Evolutionary conservation across 2,329 filamentous ascomycete species (phyloP).

Genomic region (Eurotiales sp.): DNA sequence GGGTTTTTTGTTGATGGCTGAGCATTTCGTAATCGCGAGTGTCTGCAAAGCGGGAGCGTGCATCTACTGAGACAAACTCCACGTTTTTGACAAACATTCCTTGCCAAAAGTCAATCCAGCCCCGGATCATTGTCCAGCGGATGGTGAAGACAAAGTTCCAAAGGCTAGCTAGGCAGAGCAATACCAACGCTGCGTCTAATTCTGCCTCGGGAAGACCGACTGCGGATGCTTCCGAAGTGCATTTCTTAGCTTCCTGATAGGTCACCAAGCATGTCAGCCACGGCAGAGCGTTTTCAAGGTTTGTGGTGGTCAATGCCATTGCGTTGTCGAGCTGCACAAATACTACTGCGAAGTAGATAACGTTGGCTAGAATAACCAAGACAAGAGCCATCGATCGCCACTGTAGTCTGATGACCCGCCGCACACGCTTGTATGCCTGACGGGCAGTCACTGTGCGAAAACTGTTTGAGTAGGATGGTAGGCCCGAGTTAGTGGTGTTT

Average conservation of each 20-base stretch:
- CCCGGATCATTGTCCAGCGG: constrained; percentile 77
- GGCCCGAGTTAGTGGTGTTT: constrained; percentile 64
- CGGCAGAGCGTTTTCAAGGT: constrained; percentile 52
- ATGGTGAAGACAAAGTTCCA: constrained; percentile 81
- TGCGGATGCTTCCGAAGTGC: constrained; percentile 56
- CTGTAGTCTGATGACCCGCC: constrained; percentile 82
- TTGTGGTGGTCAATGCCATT: constrained; percentile 54
- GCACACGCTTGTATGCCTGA: constrained; percentile 82
- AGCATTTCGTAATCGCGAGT: constrained; percentile 79
- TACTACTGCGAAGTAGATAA: constrained; percentile 88
- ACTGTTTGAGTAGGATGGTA: constrained; percentile 74
- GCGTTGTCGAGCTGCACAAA: constrained; percentile 85
- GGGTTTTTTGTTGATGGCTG: constrained; percentile 27
- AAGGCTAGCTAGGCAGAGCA: constrained; percentile 80
- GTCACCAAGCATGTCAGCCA: constrained; percentile 72
- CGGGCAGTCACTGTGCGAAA: constrained; percentile 75
- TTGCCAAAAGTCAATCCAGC: constrained; percentile 68
- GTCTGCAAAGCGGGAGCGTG: constrained; percentile 59
- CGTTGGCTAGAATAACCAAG: constrained; percentile 81
- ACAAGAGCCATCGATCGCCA: constrained; percentile 93
- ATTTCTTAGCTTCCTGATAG: constrained; percentile 54
- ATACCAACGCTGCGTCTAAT: constrained; percentile 73
- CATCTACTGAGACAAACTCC: constrained; percentile 89
- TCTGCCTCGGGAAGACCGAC: constrained; percentile 73
- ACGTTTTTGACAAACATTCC: constrained; percentile 49